A percentile compares a stretch with the other conserved stretches of the same genome.
These are phyloP conservation scores for Aleurites moluccanus DNA, from an alignment of 441 rosid species.

Conservation along the genomic window DNA sequence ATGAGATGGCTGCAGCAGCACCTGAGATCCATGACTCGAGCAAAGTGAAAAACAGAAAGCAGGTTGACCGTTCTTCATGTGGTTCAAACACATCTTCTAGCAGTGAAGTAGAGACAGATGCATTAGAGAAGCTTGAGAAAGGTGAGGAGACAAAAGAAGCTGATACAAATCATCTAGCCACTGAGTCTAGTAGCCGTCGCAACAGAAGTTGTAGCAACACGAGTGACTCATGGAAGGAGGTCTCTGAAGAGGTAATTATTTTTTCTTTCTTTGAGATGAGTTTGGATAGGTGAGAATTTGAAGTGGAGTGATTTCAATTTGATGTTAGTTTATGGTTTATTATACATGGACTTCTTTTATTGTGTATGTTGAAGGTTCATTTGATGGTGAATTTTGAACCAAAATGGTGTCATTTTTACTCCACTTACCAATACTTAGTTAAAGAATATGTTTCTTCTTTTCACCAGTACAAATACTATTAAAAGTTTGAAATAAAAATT, in stretches of 20 bases:
- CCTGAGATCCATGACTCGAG: conserved; percentile 49
- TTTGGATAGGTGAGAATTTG: not conserved
- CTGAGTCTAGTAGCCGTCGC: conserved; percentile 58
- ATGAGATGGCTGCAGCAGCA: conserved; percentile 40
- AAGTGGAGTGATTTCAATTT: not conserved
- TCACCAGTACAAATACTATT: not conserved
- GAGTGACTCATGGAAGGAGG: conserved; percentile 84
- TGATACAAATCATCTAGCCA: conserved; percentile 44
- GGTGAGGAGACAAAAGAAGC: conserved; percentile 49
- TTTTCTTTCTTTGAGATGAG: not conserved
- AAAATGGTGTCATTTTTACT: not conserved
- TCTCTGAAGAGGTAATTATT: conserved; percentile 72
- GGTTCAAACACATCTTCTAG: conserved; percentile 91
- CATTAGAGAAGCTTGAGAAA: conserved; percentile 57
- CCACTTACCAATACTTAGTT: not conserved
- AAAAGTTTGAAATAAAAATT: not conserved
- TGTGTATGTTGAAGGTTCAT: not conserved
- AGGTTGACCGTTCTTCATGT: conserved; percentile 84
- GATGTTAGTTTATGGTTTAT: not conserved
- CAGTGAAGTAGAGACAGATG: conserved; percentile 83
- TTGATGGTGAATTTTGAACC: conserved; percentile 1
- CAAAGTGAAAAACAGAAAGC: conserved; percentile 57
- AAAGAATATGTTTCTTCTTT: not conserved
- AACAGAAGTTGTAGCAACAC: conserved; percentile 47
- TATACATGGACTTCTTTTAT: not conserved